Conservation (phyloP, 2,329 filamentous ascomycete genomes). For the Monilinia fructicola region DNA sequence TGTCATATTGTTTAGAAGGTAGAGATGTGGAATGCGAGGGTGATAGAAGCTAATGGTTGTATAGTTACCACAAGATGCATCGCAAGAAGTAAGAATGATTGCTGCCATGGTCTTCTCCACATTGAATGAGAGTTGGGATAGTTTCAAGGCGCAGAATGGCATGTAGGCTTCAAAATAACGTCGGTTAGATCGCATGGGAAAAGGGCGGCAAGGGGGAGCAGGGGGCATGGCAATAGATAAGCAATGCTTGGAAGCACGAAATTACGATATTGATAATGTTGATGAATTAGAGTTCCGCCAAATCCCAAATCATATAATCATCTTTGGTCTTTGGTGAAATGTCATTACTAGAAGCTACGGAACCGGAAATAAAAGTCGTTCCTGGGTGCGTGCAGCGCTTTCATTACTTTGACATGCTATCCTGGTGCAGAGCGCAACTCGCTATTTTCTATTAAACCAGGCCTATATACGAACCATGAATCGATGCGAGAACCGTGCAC, state of each 20-base stretch:
- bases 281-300: not conserved
- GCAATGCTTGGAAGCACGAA: not conserved
- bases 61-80: conserved; percentile 63
- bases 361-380: too few relatives aligned
- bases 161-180: conserved; percentile 45
- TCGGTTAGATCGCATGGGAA: not conserved
- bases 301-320: not conserved
- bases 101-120: conserved; percentile 65
- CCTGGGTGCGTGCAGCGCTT: too few relatives aligned
- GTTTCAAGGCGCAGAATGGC: conserved; percentile 68
- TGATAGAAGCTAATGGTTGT: conserved; percentile 15
- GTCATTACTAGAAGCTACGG: too few relatives aligned
- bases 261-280: not conserved
- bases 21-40: not conserved
- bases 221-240: not conserved
- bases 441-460: too few relatives aligned
- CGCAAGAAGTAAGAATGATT: conserved; percentile 64
- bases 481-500: too few relatives aligned
- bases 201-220: not conserved
- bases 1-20: not conserved
- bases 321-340: not conserved
- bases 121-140: conserved; percentile 71
- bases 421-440: too few relatives aligned
- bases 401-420: too few relatives aligned
- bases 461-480: too few relatives aligned